Evolutionary conservation across 2,329 filamentous ascomycete genomes (phyloP), one percentile per base, ranked within the genome.

Genomic region (Botryotinia convoluta): DNA sequence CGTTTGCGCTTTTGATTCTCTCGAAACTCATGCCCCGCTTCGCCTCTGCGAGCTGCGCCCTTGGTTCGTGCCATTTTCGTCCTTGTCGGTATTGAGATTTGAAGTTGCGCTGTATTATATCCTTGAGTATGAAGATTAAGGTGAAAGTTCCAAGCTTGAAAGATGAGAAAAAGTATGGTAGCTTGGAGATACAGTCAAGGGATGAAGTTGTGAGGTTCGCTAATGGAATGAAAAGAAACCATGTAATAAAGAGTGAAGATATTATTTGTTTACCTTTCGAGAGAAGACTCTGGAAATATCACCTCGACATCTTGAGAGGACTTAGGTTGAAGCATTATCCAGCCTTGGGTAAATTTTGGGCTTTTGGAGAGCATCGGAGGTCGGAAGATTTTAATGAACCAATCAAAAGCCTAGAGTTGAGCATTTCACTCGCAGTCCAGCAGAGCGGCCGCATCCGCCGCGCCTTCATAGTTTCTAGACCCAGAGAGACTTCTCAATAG

Each of bases 31-130:
- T 54, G 64, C 10, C 72, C 72, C 37, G n/a, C 51, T 9, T 65
- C 39, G 1, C 71, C 74, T 18, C 45, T 60, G 35, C 71, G 69
- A 12, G 61, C 64, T 69, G 35, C 59, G 7, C 68, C 61, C 72
- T 77, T 77, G 29, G 73, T 59, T 69, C 71, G 63, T 44, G 54
- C 35, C 54, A 68, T 74, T 57, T 37, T n/a, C n/a, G 8, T 54
- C 54, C 42, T 45, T 45, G 26, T 8, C 26, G 45, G 22, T 20
- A 10, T 67, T 37, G 32, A 39, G 35, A 14, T 32, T 29, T 14
- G 57, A 20, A 32, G 60, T 51, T 60, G 48, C 37, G 69, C 10
- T 59, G 29, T 72, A 65, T 63, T 69, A 16, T 54, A 26, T 16
- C 37, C 5, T 35, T 54, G 45, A 54, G 51, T 12, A 14, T 45